A percentile compares a stretch with the other conserved stretches of the same genome.
Conservation (phyloP, 805 yeast species). For the Ogataea nonfermentans region DNA sequence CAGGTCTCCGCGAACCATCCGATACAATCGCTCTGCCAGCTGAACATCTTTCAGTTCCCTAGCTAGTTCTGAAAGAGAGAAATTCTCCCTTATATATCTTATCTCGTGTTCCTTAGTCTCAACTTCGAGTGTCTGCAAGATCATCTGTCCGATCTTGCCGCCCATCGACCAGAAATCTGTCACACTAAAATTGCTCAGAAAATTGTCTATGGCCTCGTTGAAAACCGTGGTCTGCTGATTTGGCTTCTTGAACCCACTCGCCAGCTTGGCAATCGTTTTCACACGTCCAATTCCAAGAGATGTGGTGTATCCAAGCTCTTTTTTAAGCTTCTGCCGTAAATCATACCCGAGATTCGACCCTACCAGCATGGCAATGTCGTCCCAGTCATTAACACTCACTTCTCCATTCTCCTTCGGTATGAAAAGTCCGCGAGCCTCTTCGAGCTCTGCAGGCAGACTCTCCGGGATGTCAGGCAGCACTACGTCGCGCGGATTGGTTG, state of each 20-base stretch:
- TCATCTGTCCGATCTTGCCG: slow-evolving; percentile 74
- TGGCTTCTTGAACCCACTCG: slow-evolving; percentile 83
- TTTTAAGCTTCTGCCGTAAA: slow-evolving; percentile 51
- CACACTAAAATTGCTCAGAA: slow-evolving; percentile 60
- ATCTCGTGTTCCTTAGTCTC: slow-evolving; percentile 41
- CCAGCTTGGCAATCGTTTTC: slow-evolving; percentile 80
- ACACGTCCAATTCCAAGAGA: slow-evolving; percentile 84
- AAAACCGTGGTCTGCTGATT: slow-evolving; percentile 77
- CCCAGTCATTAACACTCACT: slow-evolving; percentile 58
- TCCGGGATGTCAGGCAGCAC: slow-evolving; percentile 46
- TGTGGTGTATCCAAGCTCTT: slow-evolving; percentile 72
- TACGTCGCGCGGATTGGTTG: slow-evolving; percentile 15
- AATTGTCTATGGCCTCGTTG: slow-evolving; percentile 44
- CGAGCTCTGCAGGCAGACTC: slow-evolving; percentile 29
- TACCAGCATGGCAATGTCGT: slow-evolving; percentile 65
- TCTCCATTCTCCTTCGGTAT: slow-evolving; percentile 26
- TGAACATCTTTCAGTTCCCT: slow-evolving; percentile 39
- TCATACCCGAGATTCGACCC: slow-evolving; percentile 61
- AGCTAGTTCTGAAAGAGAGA: slow-evolving; percentile 39
- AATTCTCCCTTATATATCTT: slow-evolving; percentile 49
- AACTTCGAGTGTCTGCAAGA: slow-evolving; percentile 48
- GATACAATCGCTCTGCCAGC: slow-evolving; percentile 54
- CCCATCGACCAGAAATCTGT: slow-evolving; percentile 89
- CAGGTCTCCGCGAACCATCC: slow-evolving; percentile 63
- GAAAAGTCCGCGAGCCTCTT: slow-evolving; percentile 34